Conservation (phyloP, 352 stramenopile genomes). For the Thalassiosira allenii region DNA sequence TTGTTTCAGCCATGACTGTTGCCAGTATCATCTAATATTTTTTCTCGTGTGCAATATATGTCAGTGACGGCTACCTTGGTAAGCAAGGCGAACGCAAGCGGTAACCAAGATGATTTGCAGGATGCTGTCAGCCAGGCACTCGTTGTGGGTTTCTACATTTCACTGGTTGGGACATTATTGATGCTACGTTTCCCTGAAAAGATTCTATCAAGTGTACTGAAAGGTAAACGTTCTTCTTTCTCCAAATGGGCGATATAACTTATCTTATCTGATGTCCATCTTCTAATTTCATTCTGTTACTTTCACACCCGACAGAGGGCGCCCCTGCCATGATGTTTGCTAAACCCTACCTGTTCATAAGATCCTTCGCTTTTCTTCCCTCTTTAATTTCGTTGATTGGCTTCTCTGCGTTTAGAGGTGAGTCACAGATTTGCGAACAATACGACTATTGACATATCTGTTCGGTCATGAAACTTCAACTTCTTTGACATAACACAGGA, state of each 20-base stretch:
- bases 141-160: conserved; percentile 78
- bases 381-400: conserved; percentile 83
- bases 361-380: conserved; percentile 84
- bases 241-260: background rate
- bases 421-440: too few species aligned
- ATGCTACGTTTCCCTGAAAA: conserved; percentile 71
- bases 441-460: too few species aligned
- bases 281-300: background rate
- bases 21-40: too few species aligned
- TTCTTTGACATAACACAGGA: too few species aligned
- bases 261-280: background rate
- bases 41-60: too few species aligned
- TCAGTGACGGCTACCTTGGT: conserved; percentile 81
- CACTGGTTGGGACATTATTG: conserved; percentile 69
- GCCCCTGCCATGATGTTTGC: conserved; percentile 83
- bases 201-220: conserved; percentile 71
- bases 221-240: conserved; percentile 34
- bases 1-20: too few species aligned
- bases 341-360: conserved; percentile 81
- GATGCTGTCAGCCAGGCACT: conserved; percentile 83
- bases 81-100: conserved; percentile 76
- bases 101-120: conserved; percentile 73
- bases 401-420: conserved; percentile 85
- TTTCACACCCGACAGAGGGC: conserved; percentile 22
- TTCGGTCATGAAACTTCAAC: too few species aligned